A percentile compares a stretch with the other conserved stretches of the same genome.
Conservation (phyloP, 23 red algal genomes). For the Gracilariopsis chorda region DNA sequence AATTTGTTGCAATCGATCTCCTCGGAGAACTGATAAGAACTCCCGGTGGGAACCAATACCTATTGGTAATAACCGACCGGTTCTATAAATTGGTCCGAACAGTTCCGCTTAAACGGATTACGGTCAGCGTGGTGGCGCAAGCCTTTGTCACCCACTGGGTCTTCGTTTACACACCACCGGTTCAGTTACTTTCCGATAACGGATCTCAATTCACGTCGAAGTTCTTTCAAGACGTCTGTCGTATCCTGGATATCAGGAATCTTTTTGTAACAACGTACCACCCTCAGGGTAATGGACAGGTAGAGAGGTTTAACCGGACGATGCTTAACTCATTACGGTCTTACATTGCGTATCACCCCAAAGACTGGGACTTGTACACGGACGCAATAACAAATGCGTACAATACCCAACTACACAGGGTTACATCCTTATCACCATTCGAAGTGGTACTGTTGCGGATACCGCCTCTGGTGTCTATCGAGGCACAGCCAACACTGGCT, state of each 20-base stretch:
- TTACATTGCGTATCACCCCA: not conserved
- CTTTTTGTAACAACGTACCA: not conserved
- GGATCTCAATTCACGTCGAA: no score
- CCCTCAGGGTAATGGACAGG: constrained; percentile 14
- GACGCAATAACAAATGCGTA: no score
- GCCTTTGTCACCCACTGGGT: not conserved
- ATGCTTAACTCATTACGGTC: not conserved
- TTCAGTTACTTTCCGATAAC: no score
- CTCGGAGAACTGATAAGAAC: no score
- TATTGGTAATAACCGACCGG: no score
- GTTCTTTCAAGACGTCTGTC: no score
- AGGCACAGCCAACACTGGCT: not conserved
- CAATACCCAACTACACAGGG: not conserved
- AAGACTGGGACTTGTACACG: constrained; percentile 20
- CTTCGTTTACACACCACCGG: not conserved
- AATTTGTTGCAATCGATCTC: no score
- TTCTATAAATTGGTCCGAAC: constrained; percentile 12
- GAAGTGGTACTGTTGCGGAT: not conserved
- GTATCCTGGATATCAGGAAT: constrained; percentile 4
- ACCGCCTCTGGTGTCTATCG: not conserved
- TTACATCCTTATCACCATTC: not conserved
- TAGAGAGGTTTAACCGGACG: constrained; percentile 18
- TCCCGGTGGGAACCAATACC: no score
- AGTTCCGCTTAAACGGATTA: constrained; percentile 19
- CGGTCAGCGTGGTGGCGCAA: not conserved